Base-by-base conservation (phyloP, 495 filamentous ascomycete species). In the Xylaria curta region DNA sequence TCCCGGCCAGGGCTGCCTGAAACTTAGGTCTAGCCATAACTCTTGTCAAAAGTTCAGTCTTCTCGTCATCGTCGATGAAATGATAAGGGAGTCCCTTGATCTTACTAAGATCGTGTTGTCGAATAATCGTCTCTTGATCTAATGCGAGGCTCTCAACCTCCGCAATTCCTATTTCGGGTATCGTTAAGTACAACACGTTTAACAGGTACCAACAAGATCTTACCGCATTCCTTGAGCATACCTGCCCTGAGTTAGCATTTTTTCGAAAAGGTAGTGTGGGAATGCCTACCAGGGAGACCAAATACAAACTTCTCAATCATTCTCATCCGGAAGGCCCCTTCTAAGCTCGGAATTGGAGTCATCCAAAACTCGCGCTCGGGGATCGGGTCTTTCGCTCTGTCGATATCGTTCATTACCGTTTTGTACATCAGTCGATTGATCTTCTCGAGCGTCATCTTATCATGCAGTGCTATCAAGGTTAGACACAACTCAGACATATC, bases 11-110 rank as follows among this genome's bases (percentile, higher is more conserved):
- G 40, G 19, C 49, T 65, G 63, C 38, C 38, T 24, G 36, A 44
- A 75, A 75, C 58, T 73, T 61, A 24, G 53, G 68, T 49, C 51
- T 69, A 1, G 61, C 70, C 65, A 46, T 54, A 21, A 69, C 46
- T 73, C 73, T 75, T 33, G 73, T 75, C 47, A 72, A 58, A 56
- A 75, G 65, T 26, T 72, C 73, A 15, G 42, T 56, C 36, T 67
- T 72, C 38, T 69, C 12, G 13, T 73, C 73, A 42, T 49, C 17
- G 4, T 56, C 21, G 3, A 61, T 56, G 40, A 73, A 72, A 21
- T 56, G 58, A 61, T 61, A 65, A 68, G 68, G 59, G 8, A 67
- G 36, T 42, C 49, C 65, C 49, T 19, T 69, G 15, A 61, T 33
- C 10, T 17, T 65, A 17, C 49, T 36, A 0, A 69, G 17, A 38